These are phyloP conservation scores for Cadophora gregata DNA, from an alignment of 2,329 filamentous ascomycete genomes.

Conservation along the genomic window DNA sequence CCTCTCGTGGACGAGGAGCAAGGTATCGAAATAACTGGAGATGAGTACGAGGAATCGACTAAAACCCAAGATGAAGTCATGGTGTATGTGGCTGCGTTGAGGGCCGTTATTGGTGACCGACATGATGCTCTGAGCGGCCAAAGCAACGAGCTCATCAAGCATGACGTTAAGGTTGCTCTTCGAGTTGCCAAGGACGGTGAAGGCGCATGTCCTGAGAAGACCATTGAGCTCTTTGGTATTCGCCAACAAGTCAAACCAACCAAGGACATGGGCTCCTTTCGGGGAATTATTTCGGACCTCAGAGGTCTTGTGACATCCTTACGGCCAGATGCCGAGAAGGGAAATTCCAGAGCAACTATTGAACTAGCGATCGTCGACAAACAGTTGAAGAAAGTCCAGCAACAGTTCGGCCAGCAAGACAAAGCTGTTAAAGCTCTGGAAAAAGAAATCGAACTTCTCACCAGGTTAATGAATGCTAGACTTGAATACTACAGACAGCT, in stretches of 20 bases:
- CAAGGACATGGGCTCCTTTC: conserved; percentile 66
- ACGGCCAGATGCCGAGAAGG: conserved; percentile 60
- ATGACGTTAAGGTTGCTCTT: conserved; percentile 63
- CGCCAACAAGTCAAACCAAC: conserved; percentile 56
- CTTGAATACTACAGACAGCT: conserved; percentile 91
- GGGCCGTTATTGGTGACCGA: conserved; percentile 79
- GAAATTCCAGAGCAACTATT: conserved; percentile 59
- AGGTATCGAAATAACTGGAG: conserved; percentile 76
- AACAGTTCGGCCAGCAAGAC: conserved; percentile 55
- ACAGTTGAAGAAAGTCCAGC: conserved; percentile 67
- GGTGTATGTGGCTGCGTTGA: conserved; percentile 80
- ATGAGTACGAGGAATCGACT: conserved; percentile 89
- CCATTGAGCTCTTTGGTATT: conserved; percentile 56
- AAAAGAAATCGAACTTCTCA: conserved; percentile 78
- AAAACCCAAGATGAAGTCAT: conserved; percentile 88
- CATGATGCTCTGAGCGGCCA: conserved; percentile 78
- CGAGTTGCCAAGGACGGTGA: conserved; percentile 63
- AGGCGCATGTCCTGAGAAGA: conserved; percentile 73
- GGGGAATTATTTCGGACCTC: conserved; percentile 72
- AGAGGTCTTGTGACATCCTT: conserved; percentile 66
- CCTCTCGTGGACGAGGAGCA: conserved; percentile 85
- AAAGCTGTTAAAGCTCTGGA: conserved; percentile 59
- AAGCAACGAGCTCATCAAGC: conserved; percentile 73
- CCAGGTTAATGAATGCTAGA: conserved; percentile 80
- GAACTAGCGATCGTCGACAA: conserved; percentile 70